Percentiles rank a stretch among this genome's conserved stretches.
Conservation (phyloP, 1,284 basidiomycete species). For the Porogramme epimiltina region DNA sequence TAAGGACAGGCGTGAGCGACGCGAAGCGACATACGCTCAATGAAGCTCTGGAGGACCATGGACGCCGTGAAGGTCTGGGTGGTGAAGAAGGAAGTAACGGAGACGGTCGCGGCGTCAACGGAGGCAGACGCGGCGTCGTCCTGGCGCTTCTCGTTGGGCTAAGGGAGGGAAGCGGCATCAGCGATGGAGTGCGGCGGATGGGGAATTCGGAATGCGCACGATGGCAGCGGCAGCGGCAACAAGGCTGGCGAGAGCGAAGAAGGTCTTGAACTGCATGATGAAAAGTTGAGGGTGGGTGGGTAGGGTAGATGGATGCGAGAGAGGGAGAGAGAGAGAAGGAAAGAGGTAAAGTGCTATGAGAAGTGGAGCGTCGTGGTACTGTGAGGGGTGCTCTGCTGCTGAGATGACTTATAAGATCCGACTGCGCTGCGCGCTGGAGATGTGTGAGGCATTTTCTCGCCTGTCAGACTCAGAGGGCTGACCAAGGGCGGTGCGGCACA, state of each 20-base stretch:
- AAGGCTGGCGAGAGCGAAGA: slow-evolving; percentile 17
- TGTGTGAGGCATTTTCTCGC: too few species aligned
- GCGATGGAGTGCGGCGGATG: background rate
- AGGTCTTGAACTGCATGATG: slow-evolving; percentile 21
- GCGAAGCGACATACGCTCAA: slow-evolving; percentile 4
- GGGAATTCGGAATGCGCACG: slow-evolving; percentile 1
- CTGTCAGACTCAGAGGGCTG: too few species aligned
- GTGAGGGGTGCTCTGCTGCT: too few species aligned
- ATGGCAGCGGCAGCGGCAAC: slow-evolving; percentile 14
- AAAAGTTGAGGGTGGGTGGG: background rate
- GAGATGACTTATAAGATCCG: background rate
- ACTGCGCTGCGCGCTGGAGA: too few species aligned
- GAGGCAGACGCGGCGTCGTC: background rate
- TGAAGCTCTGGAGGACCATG: slow-evolving; percentile 16
- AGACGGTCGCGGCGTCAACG: background rate
- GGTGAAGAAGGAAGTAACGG: slow-evolving; percentile 15
- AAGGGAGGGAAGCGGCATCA: background rate
- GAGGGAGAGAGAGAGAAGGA: background rate
- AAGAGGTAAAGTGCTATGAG: background rate
- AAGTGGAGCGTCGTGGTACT: background rate
- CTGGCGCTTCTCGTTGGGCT: background rate
- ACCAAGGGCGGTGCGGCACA: background rate
- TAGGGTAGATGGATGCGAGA: background rate
- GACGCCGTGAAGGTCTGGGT: slow-evolving; percentile 21
- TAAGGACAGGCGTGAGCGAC: background rate